Evolutionary conservation across 2,329 filamentous ascomycete species (phyloP).

Genomic region (Penicillium olsonii): DNA sequence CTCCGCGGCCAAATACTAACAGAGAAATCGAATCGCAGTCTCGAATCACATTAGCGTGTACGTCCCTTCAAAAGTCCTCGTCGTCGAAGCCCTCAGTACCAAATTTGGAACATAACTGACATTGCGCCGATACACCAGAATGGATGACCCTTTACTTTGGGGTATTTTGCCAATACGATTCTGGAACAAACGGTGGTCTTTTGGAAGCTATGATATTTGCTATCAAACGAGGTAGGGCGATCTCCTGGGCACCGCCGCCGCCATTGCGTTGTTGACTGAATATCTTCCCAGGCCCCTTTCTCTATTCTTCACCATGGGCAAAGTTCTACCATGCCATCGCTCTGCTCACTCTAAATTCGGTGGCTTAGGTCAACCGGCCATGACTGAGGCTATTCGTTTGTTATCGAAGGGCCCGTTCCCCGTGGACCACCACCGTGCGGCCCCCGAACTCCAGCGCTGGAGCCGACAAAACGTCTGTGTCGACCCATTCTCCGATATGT

Average conservation of each 20-base stretch:
- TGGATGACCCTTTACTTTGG: constrained; percentile 96
- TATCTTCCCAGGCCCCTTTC: constrained; percentile 58
- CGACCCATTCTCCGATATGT: constrained; percentile 49
- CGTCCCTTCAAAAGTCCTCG: constrained; percentile 47
- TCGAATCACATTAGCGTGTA: constrained; percentile 90
- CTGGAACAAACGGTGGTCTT: constrained; percentile 77
- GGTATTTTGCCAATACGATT: constrained; percentile 79
- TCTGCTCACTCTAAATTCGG: constrained; percentile 74
- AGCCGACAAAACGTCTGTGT: constrained; percentile 46
- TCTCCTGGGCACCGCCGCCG: not conserved
- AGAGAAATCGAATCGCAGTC: constrained; percentile 53
- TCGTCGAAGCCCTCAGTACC: constrained; percentile 17
- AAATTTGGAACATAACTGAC: constrained; percentile 28
- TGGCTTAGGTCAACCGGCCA: constrained; percentile 85
- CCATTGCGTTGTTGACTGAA: constrained; percentile 2
- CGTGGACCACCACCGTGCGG: constrained; percentile 47
- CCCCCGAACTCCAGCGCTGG: constrained; percentile 37
- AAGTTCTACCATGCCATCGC: constrained; percentile 88
- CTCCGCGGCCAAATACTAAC: constrained; percentile 7
- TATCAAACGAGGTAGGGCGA: constrained; percentile 73
- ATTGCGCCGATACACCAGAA: constrained; percentile 52
- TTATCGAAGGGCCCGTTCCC: constrained; percentile 68
- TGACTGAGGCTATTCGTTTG: constrained; percentile 81
- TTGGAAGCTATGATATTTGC: constrained; percentile 94
- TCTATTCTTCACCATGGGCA: constrained; percentile 83